These are phyloP conservation scores for Butyriboletus loyo DNA, from an alignment of 768 basidiomycete species.

Conservation along the genomic window DNA sequence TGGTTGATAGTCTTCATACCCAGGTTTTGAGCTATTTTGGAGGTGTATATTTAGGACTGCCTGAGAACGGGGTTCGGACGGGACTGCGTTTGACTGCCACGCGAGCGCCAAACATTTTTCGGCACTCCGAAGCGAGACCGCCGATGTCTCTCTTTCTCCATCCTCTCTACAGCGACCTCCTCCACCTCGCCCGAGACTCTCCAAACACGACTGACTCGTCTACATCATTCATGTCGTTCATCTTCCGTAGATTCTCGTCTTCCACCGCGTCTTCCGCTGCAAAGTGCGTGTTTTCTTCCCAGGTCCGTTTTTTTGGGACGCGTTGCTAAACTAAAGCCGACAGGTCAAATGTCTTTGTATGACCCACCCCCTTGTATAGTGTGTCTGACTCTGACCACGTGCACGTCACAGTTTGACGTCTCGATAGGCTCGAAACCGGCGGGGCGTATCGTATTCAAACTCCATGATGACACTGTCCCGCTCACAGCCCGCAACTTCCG, in stretches of 20 bases:
- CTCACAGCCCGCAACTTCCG: constrained; percentile 80
- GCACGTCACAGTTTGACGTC: constrained; percentile 54
- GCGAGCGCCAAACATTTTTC: background rate
- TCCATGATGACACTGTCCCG: constrained; percentile 82
- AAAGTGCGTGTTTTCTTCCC: constrained; percentile 10
- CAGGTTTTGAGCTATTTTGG: no score
- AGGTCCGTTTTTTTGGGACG: background rate
- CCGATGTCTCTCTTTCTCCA: constrained; percentile 24
- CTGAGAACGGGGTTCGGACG: background rate
- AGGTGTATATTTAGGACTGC: no score
- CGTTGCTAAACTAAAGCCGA: background rate
- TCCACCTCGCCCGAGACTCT: constrained; percentile 14
- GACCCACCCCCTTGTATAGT: constrained; percentile 20
- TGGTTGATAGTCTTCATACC: background rate
- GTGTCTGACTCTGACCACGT: background rate
- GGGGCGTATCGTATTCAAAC: constrained; percentile 78
- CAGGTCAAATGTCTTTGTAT: constrained; percentile 31
- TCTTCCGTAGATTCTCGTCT: constrained; percentile 51
- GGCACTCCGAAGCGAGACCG: background rate
- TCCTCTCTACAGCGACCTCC: constrained; percentile 22
- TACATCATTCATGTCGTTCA: constrained; percentile 41
- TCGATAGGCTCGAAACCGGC: constrained; percentile 55
- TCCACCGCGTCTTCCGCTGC: constrained; percentile 37
- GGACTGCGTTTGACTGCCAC: background rate
- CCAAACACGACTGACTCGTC: constrained; percentile 13